phyloP scores from a whole-genome alignment of 2,329 filamentous ascomycete genomes.

The Cytospora leucostoma region DNA sequence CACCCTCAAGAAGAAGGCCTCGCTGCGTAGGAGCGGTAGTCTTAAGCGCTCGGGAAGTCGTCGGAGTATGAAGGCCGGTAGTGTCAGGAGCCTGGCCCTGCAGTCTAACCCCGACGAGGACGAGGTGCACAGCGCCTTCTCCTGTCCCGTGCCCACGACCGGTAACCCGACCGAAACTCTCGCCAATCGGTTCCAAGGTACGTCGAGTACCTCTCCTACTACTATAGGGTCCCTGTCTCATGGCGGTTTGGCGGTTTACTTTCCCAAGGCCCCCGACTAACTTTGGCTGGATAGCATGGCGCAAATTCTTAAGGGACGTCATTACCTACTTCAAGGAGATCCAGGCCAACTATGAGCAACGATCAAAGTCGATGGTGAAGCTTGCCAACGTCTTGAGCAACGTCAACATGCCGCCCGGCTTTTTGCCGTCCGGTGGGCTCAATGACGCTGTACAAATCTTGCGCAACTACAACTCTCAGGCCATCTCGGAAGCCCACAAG shows the following conservation, averaged over 20 bases:
- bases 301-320: conserved; percentile 91
- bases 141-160: conserved; percentile 83
- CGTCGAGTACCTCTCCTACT: conserved; percentile 32
- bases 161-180: conserved; percentile 87
- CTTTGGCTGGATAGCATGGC: conserved; percentile 68
- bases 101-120: conserved; percentile 69
- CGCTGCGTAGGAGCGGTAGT: conserved; percentile 72
- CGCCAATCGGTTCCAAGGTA: conserved; percentile 86
- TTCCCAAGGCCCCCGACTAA: background rate
- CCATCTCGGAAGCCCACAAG: conserved; percentile 80
- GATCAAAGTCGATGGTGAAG: conserved; percentile 79
- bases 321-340: conserved; percentile 94
- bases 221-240: background rate
- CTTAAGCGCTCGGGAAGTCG: conserved; percentile 79
- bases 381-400: conserved; percentile 84
- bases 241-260: background rate
- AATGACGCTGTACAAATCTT: conserved; percentile 83
- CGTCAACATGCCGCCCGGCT: conserved; percentile 70
- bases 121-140: conserved; percentile 80
- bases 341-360: conserved; percentile 82
- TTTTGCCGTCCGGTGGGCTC: conserved; percentile 80
- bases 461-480: conserved; percentile 78
- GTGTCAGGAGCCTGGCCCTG: conserved; percentile 76
- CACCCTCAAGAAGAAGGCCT: conserved; percentile 87
- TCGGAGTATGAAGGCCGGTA: conserved; percentile 80